Percentiles rank a stretch among this genome's conserved stretches.
phyloP scores from a whole-genome alignment of 2,329 filamentous ascomycete genomes.

The Clarireedia hainanense region DNA sequence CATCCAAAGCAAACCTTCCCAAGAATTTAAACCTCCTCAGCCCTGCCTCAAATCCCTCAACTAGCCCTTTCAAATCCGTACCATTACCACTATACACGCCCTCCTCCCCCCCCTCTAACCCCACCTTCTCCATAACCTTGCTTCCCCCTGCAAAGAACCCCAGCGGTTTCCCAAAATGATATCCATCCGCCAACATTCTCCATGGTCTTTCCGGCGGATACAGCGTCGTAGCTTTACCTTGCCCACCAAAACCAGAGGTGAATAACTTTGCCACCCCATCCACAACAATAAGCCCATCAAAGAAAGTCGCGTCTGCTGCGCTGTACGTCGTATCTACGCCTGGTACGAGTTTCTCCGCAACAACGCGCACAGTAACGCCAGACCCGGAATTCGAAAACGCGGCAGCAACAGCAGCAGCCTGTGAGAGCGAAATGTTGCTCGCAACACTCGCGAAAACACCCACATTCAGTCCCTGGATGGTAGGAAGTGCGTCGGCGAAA shows the following conservation, averaged over 20 bases:
- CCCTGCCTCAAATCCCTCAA: constrained; percentile 45
- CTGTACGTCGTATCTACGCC: constrained; percentile 59
- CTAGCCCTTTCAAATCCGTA: constrained; percentile 32
- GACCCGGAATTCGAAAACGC: constrained; percentile 42
- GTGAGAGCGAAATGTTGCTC: constrained; percentile 31
- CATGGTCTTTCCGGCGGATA: constrained; percentile 12
- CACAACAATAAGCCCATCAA: constrained; percentile 57
- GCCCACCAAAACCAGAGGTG: neutral
- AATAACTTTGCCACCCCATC: constrained; percentile 35
- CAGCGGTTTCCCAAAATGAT: too few relatives aligned
- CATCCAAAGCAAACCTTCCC: constrained; percentile 53
- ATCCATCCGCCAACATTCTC: constrained; percentile 10
- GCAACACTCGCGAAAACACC: constrained; percentile 44
- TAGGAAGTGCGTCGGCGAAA: constrained; percentile 53
- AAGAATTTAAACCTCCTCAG: constrained; percentile 59
- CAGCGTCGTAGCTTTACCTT: neutral
- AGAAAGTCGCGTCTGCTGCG: constrained; percentile 51
- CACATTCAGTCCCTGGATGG: constrained; percentile 54
- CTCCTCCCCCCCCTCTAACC: constrained; percentile 16
- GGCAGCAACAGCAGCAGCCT: constrained; percentile 43
- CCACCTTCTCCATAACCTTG: constrained; percentile 4
- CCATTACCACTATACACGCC: neutral
- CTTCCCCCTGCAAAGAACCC: neutral
- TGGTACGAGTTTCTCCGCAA: constrained; percentile 48
- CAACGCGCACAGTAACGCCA: constrained; percentile 50